Base-by-base conservation (phyloP, 352 stramenopile species). In the Globisporangium recalcitrans region DNA sequence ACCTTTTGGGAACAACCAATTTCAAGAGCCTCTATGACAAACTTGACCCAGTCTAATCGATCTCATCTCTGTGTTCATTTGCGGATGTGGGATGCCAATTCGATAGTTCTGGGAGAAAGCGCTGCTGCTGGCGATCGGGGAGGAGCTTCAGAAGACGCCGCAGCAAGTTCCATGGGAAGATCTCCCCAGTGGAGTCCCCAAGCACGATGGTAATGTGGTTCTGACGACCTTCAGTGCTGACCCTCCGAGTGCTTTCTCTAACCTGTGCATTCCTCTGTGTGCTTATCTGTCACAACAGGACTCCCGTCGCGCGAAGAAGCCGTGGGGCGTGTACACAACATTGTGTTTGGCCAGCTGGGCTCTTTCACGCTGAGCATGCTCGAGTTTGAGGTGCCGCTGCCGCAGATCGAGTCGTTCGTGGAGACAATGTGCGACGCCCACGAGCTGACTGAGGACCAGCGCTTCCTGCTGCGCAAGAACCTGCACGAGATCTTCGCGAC, bases 351-450 rank as follows among this genome's bases (percentile, higher is more conserved):
- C 2, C 85, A 95, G 65, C 56, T 93, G 4, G 85, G 83, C 2
- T 95, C 83, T 24, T 95, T 93, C 65, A 95, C 83, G 8, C 58
- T 95, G 53, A 95, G 85, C 58, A 95, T 95, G 85, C 82, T 93
- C 44, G 83, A 95, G 70, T 92, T 95, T 34, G 82, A 93, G 27
- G 83, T 95, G 19, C 77, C 83, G 6, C 73, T 91, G 38, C 48
- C 70, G 11, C 80, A 95, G 60, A 93, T 95, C 58, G 73, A 91
- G 58, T 90, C 84, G 22, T 95, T 93, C 55, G 80, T 95, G 46
- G 85, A 95, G 68, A 93, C 82, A 32, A 95, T 93, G 82, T 92
- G 85, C 68, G 85, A 93, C 62, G 85, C 85, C 7, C 77, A 93
- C 54, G 85, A 95, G 58, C 71, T 95, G 34, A 92, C 85, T 0